A percentile compares a stretch with the other conserved stretches of the same genome.
Conservation (phyloP, 75 land plant species). For the Pinus taeda region DNA sequence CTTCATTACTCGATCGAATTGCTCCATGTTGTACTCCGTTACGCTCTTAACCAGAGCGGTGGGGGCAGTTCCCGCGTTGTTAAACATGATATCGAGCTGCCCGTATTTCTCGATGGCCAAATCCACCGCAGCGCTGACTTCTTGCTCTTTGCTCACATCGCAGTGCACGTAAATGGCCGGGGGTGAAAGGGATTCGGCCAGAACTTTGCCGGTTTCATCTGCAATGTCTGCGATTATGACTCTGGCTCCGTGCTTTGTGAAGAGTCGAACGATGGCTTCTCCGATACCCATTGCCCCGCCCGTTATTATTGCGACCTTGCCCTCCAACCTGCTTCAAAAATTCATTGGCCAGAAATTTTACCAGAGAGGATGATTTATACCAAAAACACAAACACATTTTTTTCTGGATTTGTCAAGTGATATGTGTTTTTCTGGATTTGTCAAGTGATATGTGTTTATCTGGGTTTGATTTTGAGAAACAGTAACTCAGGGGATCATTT, state of each 20-base stretch:
- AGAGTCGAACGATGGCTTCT: constrained; percentile 10
- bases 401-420: too few species aligned
- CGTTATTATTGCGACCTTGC: constrained; percentile 32
- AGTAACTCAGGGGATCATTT: too few species aligned
- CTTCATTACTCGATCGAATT: constrained; percentile 34
- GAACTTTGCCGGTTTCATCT: constrained; percentile 21
- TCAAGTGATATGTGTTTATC: too few species aligned
- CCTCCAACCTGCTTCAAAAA: constrained; percentile 5
- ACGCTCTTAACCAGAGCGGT: constrained; percentile 19
- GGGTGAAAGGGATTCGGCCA: constrained; percentile 18
- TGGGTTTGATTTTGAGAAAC: too few species aligned
- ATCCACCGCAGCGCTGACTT: constrained; percentile 26
- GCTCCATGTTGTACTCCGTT: constrained; percentile 35
- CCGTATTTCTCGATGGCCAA: constrained; percentile 16
- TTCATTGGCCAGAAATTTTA: too few species aligned
- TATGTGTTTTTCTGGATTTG: too few species aligned
- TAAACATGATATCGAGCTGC: constrained; percentile 39
- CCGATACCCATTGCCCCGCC: constrained; percentile 46
- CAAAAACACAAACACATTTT: too few species aligned
- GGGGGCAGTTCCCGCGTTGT: constrained; percentile 38
- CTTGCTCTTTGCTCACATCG: constrained; percentile 35
- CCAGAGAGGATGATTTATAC: too few species aligned
- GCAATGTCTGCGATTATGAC: constrained; percentile 26
- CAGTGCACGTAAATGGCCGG: constrained; percentile 25
- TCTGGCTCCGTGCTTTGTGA: constrained; percentile 20